A percentile compares a stretch with the other conserved stretches of the same genome.
phyloP scores from a whole-genome alignment of 371 early-diverging fungal species.

The Thermomucor indicae-seudaticae region DNA sequence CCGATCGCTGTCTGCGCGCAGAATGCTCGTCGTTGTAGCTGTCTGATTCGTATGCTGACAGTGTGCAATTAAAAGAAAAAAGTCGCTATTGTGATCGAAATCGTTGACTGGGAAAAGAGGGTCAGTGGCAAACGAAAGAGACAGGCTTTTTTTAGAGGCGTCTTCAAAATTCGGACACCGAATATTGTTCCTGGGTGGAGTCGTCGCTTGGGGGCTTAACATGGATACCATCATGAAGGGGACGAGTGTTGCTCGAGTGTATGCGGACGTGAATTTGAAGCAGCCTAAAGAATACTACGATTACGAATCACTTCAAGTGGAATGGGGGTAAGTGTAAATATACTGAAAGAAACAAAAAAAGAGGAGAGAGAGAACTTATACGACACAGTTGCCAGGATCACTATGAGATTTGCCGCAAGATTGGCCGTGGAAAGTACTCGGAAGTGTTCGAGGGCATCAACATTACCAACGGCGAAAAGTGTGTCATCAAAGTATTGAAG shows the following conservation, averaged over 20 bases:
- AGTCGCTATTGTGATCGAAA: too few species aligned
- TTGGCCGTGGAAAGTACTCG: slow-evolving; percentile 99
- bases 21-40: too few species aligned
- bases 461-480: slow-evolving; percentile 70
- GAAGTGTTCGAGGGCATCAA: slow-evolving; percentile 99
- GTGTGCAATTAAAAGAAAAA: too few species aligned
- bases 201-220: too few species aligned
- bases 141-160: not conserved
- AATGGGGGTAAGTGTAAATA: slow-evolving; percentile 50
- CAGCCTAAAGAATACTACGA: slow-evolving; percentile 87
- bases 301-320: slow-evolving; percentile 70
- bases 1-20: too few species aligned
- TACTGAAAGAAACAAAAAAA: not conserved
- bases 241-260: slow-evolving; percentile 64
- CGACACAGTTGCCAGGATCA: slow-evolving; percentile 67
- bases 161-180: not conserved
- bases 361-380: not conserved
- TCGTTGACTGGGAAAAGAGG: too few species aligned
- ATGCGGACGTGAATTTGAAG: slow-evolving; percentile 79
- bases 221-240: slow-evolving; percentile 16
- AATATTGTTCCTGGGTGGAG: not conserved
- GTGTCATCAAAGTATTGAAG: slow-evolving; percentile 99
- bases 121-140: not conserved
- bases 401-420: slow-evolving; percentile 95
- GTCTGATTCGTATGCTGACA: too few species aligned